Percentiles rank a stretch among this genome's conserved stretches.
These are phyloP conservation scores for Sarcodon sp. DNA, from an alignment of 768 basidiomycete species.

Conservation along the genomic window DNA sequence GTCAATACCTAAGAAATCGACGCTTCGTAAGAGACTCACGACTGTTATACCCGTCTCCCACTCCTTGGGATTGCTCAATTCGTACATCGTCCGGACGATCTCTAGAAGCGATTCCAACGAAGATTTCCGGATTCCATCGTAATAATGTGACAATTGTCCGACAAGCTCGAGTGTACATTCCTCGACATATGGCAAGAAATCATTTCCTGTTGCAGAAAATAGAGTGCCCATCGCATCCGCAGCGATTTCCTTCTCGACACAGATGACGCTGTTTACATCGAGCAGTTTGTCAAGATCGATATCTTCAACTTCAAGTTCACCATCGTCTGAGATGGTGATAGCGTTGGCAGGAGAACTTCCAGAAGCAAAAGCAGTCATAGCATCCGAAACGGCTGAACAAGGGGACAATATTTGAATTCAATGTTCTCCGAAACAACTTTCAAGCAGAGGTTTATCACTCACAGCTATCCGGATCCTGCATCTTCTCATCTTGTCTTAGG, in stretches of 20 bases:
- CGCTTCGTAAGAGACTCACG: conserved; percentile 26
- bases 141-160: conserved; percentile 77
- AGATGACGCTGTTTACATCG: conserved; percentile 90
- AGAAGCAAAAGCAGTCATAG: conserved; percentile 51
- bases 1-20: conserved; percentile 4
- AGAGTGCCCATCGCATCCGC: conserved; percentile 91
- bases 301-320: conserved; percentile 61
- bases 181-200: conserved; percentile 91
- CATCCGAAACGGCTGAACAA: conserved; percentile 29
- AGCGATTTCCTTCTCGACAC: conserved; percentile 98
- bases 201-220: conserved; percentile 66
- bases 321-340: conserved; percentile 48
- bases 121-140: conserved; percentile 83
- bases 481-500: conserved; percentile 74
- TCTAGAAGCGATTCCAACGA: conserved; percentile 81
- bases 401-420: background rate
- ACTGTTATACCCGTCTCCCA: conserved; percentile 68
- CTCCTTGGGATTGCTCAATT: conserved; percentile 67
- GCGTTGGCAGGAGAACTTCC: conserved; percentile 64
- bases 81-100: conserved; percentile 85
- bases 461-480: conserved; percentile 25
- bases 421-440: conserved; percentile 19
- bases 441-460: background rate
- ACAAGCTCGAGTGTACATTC: conserved; percentile 68
- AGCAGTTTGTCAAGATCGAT: conserved; percentile 74